phyloP scores from a whole-genome alignment of 2,329 filamentous ascomycete genomes.

The Colletotrichum shisoi region DNA sequence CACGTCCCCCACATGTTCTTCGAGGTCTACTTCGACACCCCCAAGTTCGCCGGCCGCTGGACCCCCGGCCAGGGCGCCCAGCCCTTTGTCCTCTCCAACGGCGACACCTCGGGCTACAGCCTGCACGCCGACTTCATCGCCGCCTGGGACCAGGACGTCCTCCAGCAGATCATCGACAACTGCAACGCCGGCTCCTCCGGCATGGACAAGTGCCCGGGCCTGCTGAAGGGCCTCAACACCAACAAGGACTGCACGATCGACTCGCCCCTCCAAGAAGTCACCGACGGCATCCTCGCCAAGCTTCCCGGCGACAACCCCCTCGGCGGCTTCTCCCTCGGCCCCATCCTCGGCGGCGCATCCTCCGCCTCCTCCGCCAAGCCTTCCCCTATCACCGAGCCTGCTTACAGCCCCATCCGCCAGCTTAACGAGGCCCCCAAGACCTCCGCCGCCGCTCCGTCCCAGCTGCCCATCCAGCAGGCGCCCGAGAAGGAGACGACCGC shows the following conservation, averaged over 20 bases:
- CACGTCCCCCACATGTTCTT: slow-evolving; percentile 67
- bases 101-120: slow-evolving; percentile 74
- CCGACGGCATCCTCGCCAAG: slow-evolving; percentile 53
- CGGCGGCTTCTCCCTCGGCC: slow-evolving; percentile 57
- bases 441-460: slow-evolving; percentile 16
- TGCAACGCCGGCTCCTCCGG: slow-evolving; percentile 68
- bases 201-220: slow-evolving; percentile 69
- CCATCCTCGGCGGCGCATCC: neutral
- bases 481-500: slow-evolving; percentile 18
- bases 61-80: slow-evolving; percentile 61
- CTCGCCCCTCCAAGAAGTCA: slow-evolving; percentile 56
- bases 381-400: slow-evolving; percentile 7
- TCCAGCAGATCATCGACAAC: slow-evolving; percentile 72
- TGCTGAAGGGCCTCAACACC: slow-evolving; percentile 62
- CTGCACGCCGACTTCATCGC: slow-evolving; percentile 77
- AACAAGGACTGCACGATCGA: slow-evolving; percentile 60
- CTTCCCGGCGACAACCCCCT: slow-evolving; percentile 66
- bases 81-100: slow-evolving; percentile 74
- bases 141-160: slow-evolving; percentile 71
- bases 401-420: slow-evolving; percentile 3
- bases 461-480: slow-evolving; percentile 30
- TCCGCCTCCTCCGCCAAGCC: slow-evolving; percentile 12
- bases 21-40: slow-evolving; percentile 69
- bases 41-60: slow-evolving; percentile 61
- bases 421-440: slow-evolving; percentile 1